These are phyloP conservation scores for Starmera pachycereana DNA, from an alignment of 805 yeast species.

Conservation along the genomic window DNA sequence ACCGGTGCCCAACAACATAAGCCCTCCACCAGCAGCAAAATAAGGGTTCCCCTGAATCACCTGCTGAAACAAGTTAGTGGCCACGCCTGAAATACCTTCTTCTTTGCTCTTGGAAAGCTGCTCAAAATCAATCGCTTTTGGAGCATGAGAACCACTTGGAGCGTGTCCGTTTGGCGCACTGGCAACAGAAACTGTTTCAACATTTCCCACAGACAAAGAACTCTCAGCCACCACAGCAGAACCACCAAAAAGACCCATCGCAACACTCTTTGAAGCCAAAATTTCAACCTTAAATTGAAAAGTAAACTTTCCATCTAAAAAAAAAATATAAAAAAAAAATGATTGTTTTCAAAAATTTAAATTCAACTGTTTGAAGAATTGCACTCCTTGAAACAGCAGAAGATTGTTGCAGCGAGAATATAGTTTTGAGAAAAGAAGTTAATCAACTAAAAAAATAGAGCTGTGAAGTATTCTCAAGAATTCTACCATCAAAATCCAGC, in stretches of 20 bases:
- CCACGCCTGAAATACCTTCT: constrained; percentile 20
- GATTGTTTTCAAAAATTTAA: too few species aligned
- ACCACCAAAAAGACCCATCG: not conserved
- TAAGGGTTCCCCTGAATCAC: constrained; percentile 74
- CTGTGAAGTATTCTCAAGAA: too few species aligned
- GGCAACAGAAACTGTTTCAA: not conserved
- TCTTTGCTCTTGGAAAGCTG: constrained; percentile 12
- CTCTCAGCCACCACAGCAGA: not conserved
- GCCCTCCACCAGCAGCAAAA: constrained; percentile 97
- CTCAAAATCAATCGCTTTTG: constrained; percentile 12
- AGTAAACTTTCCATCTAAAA: not conserved
- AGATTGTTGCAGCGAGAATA: too few species aligned
- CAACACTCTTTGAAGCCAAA: not conserved
- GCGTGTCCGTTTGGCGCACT: not conserved
- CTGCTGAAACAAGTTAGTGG: constrained; percentile 33
- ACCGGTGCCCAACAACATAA: constrained; percentile 90
- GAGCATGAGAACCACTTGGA: constrained; percentile 6
- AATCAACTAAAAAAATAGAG: too few species aligned
- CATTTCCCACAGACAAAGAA: not conserved
- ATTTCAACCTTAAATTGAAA: too few species aligned
- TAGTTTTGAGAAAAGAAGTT: too few species aligned
- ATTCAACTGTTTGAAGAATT: too few species aligned
- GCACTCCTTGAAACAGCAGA: too few species aligned
- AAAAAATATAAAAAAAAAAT: constrained; percentile 1
- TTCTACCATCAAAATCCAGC: too few species aligned